Percentiles rank a stretch among this genome's conserved stretches.
Evolutionary conservation across 768 basidiomycete genomes (phyloP).

Genomic region (Lentinus tigrinus): DNA sequence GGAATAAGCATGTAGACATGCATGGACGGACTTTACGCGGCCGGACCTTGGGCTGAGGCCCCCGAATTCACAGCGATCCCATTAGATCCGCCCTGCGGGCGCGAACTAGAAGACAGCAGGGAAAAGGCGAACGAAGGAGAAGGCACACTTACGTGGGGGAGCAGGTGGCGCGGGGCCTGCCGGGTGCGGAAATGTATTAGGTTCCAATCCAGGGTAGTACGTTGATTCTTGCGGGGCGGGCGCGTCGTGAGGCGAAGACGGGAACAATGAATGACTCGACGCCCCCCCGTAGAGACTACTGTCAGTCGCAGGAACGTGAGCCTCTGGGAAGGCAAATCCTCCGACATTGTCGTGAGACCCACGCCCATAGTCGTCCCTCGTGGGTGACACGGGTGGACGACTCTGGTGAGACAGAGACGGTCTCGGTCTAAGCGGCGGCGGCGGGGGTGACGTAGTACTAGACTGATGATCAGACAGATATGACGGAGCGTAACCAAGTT

Average conservation of each 20-base stretch:
- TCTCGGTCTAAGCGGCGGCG: conserved; percentile 14
- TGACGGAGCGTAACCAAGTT: conserved; percentile 10
- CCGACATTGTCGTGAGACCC: neutral
- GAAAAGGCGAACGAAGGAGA: neutral
- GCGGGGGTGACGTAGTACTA: conserved; percentile 3
- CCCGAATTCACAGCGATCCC: neutral
- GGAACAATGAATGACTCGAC: neutral
- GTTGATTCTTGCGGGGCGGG: neutral
- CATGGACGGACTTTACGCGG: neutral
- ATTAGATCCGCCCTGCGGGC: neutral
- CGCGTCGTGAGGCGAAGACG: neutral
- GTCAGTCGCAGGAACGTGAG: conserved; percentile 9
- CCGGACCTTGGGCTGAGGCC: neutral
- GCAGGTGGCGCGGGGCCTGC: conserved; percentile 29
- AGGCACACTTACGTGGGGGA: conserved; percentile 37
- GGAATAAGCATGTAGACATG: neutral
- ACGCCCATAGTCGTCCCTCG: neutral
- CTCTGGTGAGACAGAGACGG: conserved; percentile 13
- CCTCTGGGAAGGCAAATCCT: conserved; percentile 25
- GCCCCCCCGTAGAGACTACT: conserved; percentile 5
- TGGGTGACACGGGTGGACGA: conserved; percentile 5
- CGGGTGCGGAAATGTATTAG: conserved; percentile 11
- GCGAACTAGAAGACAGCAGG: neutral
- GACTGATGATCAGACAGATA: neutral
- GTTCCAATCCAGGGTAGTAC: conserved; percentile 1